A percentile compares a stretch with the other conserved stretches of the same genome.
Evolutionary conservation across 306 rosid genomes (phyloP).

Genomic region (Biancaea sappan): DNA sequence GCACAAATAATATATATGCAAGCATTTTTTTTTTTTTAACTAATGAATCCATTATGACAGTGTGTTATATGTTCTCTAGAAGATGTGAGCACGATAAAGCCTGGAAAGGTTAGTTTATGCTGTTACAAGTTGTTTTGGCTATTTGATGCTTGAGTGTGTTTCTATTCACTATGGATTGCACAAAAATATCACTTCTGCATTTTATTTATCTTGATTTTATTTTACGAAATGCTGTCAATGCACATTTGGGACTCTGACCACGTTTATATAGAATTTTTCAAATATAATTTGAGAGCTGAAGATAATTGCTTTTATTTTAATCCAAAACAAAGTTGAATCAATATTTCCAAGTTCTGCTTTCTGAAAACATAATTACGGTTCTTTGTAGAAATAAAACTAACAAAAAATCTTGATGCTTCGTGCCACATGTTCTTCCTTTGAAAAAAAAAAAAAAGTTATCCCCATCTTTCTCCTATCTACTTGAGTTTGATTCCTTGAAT

Average conservation of each 20-base stretch:
- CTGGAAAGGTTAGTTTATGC: constrained; percentile 81
- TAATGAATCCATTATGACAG: constrained; percentile 57
- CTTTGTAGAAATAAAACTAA: constrained; percentile 13
- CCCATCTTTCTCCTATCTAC: background rate
- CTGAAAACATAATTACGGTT: background rate
- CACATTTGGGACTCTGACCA: background rate
- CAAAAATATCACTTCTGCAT: background rate
- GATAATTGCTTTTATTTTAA: background rate
- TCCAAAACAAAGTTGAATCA: constrained; percentile 14
- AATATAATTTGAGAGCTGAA: background rate
- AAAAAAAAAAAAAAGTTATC: too few relatives aligned
- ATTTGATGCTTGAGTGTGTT: constrained; percentile 3
- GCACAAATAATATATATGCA: background rate
- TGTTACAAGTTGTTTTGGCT: constrained; percentile 4
- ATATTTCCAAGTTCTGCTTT: background rate
- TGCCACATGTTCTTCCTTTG: background rate
- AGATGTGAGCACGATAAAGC: constrained; percentile 73
- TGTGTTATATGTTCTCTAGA: constrained; percentile 86
- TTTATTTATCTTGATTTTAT: background rate
- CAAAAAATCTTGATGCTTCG: background rate
- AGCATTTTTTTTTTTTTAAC: constrained; percentile 17
- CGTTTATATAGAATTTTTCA: constrained; percentile 1
- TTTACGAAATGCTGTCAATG: constrained; percentile 8
- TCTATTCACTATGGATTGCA: constrained; percentile 15
- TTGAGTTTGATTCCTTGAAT: background rate